Evolutionary conservation across 768 basidiomycete species (phyloP).

Genomic region (Lactifluus pinguis): DNA sequence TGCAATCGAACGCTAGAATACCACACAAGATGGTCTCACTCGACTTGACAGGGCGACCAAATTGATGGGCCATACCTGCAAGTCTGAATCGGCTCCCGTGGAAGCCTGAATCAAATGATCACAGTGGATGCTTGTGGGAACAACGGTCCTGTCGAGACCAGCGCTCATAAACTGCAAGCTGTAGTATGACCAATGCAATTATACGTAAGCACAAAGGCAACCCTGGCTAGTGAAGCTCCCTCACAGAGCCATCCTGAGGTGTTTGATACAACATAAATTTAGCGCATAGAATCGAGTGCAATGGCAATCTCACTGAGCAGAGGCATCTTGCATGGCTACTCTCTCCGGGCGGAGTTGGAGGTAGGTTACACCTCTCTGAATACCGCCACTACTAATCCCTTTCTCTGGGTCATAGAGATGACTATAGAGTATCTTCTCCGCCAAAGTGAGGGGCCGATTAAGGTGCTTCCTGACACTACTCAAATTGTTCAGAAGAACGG

Average conservation of each 20-base stretch:
- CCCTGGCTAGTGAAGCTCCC: slow-evolving; percentile 25
- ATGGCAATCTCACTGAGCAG: slow-evolving; percentile 59
- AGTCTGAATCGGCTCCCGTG: slow-evolving; percentile 79
- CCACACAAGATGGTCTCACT: background rate
- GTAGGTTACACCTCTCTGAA: slow-evolving; percentile 79
- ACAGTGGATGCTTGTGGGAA: slow-evolving; percentile 91
- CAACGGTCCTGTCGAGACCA: slow-evolving; percentile 72
- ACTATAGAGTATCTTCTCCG: slow-evolving; percentile 96
- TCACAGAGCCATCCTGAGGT: slow-evolving; percentile 70
- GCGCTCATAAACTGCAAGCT: slow-evolving; percentile 98
- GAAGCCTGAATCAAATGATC: slow-evolving; percentile 95
- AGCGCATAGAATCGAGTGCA: background rate
- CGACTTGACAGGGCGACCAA: background rate
- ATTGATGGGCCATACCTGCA: slow-evolving; percentile 45
- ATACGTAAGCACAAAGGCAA: background rate
- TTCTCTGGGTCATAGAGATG: slow-evolving; percentile 78
- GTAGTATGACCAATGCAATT: background rate
- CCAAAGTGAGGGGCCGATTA: slow-evolving; percentile 76
- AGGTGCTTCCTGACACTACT: slow-evolving; percentile 59
- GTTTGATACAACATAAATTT: background rate
- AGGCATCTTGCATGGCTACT: slow-evolving; percentile 97
- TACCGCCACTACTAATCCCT: slow-evolving; percentile 47
- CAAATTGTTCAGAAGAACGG: slow-evolving; percentile 59
- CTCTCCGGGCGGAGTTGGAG: slow-evolving; percentile 86
- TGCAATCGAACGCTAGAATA: slow-evolving; percentile 61